Percentiles rank a stretch among this genome's conserved stretches.
Conservation (phyloP, 176 grass and related monocot genomes). For the Cocos nucifera region DNA sequence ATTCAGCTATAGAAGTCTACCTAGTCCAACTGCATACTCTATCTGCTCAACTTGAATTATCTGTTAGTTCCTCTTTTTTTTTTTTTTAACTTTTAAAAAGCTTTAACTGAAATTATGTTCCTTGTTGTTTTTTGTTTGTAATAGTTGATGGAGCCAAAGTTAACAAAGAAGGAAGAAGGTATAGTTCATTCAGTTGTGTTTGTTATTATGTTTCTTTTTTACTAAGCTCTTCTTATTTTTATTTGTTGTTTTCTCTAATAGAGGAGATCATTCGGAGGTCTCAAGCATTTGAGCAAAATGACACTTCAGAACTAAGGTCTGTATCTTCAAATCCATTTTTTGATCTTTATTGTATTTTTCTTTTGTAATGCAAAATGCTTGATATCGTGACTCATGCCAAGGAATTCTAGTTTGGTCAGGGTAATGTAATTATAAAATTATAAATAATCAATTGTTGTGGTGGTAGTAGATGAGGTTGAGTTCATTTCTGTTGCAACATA, state of each 20-base stretch:
- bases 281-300: constrained; percentile 70
- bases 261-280: constrained; percentile 64
- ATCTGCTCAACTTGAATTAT: no score
- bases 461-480: no score
- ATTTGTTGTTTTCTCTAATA: constrained; percentile 17
- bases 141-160: constrained; percentile 71
- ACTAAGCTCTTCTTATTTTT: constrained; percentile 1
- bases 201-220: constrained; percentile 10
- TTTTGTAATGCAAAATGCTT: background rate
- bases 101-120: background rate
- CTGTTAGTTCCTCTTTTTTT: no score
- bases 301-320: constrained; percentile 70
- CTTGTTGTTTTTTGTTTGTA: constrained; percentile 17
- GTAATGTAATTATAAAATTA: no score
- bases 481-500: no score
- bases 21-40: no score
- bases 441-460: no score
- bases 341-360: constrained; percentile 8
- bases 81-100: no score
- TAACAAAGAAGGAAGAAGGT: constrained; percentile 91
- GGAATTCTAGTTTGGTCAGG: no score
- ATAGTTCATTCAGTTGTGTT: constrained; percentile 9
- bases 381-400: background rate
- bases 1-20: no score
- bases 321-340: constrained; percentile 9